Evolutionary conservation across 176 grass and related monocot species (phyloP).

Genomic region (Carex myosuroides): DNA sequence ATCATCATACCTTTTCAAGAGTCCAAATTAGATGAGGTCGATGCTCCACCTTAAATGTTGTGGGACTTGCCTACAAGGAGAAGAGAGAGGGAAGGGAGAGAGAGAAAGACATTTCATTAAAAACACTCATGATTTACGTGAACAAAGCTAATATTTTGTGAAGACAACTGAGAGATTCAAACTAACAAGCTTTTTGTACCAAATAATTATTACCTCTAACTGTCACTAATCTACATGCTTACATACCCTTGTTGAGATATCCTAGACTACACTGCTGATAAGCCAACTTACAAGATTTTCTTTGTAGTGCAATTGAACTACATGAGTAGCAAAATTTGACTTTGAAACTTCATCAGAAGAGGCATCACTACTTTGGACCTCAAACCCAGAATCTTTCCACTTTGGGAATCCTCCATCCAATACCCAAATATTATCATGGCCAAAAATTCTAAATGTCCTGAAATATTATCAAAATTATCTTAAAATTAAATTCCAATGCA

Average conservation of each 20-base stretch:
- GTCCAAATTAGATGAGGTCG: slow-evolving; percentile 68
- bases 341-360: slow-evolving; percentile 40
- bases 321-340: slow-evolving; percentile 38
- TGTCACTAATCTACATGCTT: background rate
- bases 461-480: background rate
- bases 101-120: background rate
- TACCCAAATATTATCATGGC: slow-evolving; percentile 77
- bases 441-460: slow-evolving; percentile 90
- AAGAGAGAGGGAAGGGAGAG: background rate
- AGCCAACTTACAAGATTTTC: slow-evolving; percentile 46
- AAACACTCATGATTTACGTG: background rate
- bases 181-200: background rate
- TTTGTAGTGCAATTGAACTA: slow-evolving; percentile 51
- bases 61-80: slow-evolving; percentile 31
- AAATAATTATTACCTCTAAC: background rate
- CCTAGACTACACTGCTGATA: background rate
- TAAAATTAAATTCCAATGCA: background rate
- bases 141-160: background rate
- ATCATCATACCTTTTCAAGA: slow-evolving; percentile 48
- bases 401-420: slow-evolving; percentile 89
- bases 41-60: slow-evolving; percentile 64
- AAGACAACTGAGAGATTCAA: background rate
- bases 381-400: slow-evolving; percentile 66
- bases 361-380: slow-evolving; percentile 28
- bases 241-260: too few species aligned